phyloP scores from a whole-genome alignment of 2,329 filamentous ascomycete species.

The Trichoderma polysporum region DNA sequence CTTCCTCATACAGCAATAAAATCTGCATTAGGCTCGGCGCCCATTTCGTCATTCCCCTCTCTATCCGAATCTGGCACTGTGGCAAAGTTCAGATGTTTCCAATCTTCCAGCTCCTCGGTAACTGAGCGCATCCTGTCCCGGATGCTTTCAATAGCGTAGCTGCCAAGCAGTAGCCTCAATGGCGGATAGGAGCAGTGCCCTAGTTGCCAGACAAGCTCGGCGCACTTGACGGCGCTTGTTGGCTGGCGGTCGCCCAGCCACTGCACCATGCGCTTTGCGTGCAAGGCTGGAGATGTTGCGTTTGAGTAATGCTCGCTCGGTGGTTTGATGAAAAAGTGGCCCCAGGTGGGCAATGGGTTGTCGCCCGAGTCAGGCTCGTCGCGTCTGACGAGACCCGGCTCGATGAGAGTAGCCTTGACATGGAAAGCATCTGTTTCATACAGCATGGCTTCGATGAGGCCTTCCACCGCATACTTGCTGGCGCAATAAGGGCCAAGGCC shows the following conservation, averaged over 20 bases:
- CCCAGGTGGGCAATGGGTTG: constrained; percentile 73
- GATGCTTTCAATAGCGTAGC: constrained; percentile 94
- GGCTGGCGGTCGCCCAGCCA: constrained; percentile 93
- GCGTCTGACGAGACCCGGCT: constrained; percentile 82
- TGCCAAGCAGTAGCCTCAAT: constrained; percentile 79
- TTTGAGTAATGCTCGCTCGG: constrained; percentile 78
- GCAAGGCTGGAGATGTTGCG: constrained; percentile 77
- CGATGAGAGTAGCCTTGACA: constrained; percentile 89
- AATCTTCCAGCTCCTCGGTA: constrained; percentile 92
- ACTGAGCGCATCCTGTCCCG: constrained; percentile 84
- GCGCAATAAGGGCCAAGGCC: constrained; percentile 93
- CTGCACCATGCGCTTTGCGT: constrained; percentile 87
- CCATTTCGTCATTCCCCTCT: constrained; percentile 6
- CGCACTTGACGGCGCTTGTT: constrained; percentile 87
- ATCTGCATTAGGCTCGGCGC: background rate
- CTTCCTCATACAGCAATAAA: background rate
- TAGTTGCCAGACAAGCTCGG: constrained; percentile 90
- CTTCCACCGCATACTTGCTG: constrained; percentile 95
- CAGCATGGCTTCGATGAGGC: constrained; percentile 91
- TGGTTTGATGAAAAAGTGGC: constrained; percentile 87
- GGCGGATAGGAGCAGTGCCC: constrained; percentile 95
- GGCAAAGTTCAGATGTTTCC: constrained; percentile 80
- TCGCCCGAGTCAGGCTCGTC: constrained; percentile 67
- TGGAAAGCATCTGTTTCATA: constrained; percentile 92
- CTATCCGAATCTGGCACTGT: constrained; percentile 9